Evolutionary conservation across 441 rosid genomes (phyloP).

Genomic region (Corymbia calophylla): DNA sequence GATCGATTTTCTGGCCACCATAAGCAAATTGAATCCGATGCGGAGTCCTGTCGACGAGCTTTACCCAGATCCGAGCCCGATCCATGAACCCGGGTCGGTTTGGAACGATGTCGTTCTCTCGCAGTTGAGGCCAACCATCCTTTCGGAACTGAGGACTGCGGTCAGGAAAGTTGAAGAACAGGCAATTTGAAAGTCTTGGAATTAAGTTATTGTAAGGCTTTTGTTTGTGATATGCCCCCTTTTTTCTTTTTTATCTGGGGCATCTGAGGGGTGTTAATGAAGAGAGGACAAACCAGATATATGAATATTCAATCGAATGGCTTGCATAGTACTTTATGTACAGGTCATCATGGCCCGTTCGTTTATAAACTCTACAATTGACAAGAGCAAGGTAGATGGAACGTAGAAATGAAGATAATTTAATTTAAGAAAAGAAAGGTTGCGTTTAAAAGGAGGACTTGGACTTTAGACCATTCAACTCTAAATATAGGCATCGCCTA

Average conservation of each 20-base stretch:
- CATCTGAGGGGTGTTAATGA: neutral
- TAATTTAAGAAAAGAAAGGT: neutral
- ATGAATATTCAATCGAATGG: neutral
- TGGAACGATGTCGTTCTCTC: constrained; percentile 53
- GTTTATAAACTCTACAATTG: neutral
- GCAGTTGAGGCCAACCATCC: constrained; percentile 39
- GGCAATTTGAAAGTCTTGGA: neutral
- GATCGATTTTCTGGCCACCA: constrained; percentile 33
- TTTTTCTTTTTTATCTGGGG: neutral
- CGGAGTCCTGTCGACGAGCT: constrained; percentile 62
- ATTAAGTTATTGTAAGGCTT: neutral
- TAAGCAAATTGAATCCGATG: constrained; percentile 38
- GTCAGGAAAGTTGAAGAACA: constrained; percentile 36
- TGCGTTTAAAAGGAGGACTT: neutral
- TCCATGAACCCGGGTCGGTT: constrained; percentile 45
- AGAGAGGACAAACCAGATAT: neutral
- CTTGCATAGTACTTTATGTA: neutral
- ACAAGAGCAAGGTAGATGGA: neutral
- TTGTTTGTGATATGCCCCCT: neutral
- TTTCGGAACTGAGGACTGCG: constrained; percentile 31
- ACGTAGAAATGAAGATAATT: neutral
- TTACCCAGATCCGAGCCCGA: constrained; percentile 26
- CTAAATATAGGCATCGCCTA: neutral
- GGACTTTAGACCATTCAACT: neutral
- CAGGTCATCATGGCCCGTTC: neutral